Evolutionary conservation across 257 asterid species (phyloP).

Genomic region (Galeopsis tetrahit): DNA sequence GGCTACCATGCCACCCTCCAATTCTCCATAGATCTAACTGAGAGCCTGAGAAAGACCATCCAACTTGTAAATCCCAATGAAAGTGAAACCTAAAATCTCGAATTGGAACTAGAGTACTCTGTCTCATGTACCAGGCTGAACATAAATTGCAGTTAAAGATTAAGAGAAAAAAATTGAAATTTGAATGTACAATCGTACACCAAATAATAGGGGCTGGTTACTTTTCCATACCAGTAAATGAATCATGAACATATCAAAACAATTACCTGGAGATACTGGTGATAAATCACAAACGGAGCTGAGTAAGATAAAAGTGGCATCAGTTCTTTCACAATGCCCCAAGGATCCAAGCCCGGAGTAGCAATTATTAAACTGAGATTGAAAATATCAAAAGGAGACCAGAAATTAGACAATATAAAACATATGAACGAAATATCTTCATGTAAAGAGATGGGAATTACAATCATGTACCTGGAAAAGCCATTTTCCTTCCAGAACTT

Average conservation of each 20-base stretch:
- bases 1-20: no score
- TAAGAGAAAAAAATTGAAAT: background rate
- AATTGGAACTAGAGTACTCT: background rate
- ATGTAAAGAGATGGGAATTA: conserved; percentile 5
- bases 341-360: conserved; percentile 80
- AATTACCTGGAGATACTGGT: conserved; percentile 85
- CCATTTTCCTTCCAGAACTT: conserved; percentile 85
- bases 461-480: conserved; percentile 72
- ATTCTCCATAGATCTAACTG: no score
- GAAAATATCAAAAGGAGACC: conserved; percentile 6
- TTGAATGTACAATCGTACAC: background rate
- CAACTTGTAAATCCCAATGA: background rate
- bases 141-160: background rate
- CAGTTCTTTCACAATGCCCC: conserved; percentile 77
- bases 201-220: background rate
- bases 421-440: background rate
- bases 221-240: background rate
- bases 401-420: conserved; percentile 22
- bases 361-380: conserved; percentile 79
- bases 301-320: conserved; percentile 85
- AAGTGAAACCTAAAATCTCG: no score
- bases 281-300: conserved; percentile 94
- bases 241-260: conserved; percentile 15
- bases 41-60: background rate
- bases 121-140: background rate